Conservation (phyloP, 148 eudicot genomes). For the Cornus kousa region DNA sequence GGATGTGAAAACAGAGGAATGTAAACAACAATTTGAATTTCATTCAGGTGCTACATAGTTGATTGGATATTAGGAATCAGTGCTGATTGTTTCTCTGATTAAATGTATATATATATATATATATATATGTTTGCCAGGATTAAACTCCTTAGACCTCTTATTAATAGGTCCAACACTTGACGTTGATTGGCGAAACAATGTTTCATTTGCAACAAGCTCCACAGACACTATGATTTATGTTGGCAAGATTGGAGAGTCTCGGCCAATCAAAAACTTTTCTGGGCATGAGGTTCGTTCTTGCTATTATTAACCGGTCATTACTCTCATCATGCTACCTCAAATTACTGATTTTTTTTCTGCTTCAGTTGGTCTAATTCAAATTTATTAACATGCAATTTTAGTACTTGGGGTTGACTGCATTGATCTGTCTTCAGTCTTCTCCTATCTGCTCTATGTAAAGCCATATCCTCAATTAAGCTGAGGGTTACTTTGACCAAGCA, state of each 20-base stretch:
- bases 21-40: constrained; percentile 60
- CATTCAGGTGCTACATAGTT: constrained; percentile 46
- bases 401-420: neutral
- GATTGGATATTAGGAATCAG: neutral
- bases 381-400: neutral
- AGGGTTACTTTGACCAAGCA: neutral
- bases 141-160: neutral
- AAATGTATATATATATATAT: no score
- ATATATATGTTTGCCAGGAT: neutral
- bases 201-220: constrained; percentile 80
- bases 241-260: constrained; percentile 56
- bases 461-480: neutral
- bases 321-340: neutral
- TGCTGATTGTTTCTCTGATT: neutral
- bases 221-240: constrained; percentile 72
- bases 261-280: constrained; percentile 57
- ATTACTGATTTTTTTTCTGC: neutral
- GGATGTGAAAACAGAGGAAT: constrained; percentile 59
- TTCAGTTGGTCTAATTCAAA: neutral
- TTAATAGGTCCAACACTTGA: constrained; percentile 63
- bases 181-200: constrained; percentile 78
- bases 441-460: neutral
- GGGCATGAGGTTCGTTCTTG: constrained; percentile 65
- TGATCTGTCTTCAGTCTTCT: neutral
- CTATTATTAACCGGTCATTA: constrained; percentile 10